A percentile compares a stretch with the other conserved stretches of the same genome.
phyloP scores from a whole-genome alignment of 768 basidiomycete genomes.

The Pleurotus ostreatus region DNA sequence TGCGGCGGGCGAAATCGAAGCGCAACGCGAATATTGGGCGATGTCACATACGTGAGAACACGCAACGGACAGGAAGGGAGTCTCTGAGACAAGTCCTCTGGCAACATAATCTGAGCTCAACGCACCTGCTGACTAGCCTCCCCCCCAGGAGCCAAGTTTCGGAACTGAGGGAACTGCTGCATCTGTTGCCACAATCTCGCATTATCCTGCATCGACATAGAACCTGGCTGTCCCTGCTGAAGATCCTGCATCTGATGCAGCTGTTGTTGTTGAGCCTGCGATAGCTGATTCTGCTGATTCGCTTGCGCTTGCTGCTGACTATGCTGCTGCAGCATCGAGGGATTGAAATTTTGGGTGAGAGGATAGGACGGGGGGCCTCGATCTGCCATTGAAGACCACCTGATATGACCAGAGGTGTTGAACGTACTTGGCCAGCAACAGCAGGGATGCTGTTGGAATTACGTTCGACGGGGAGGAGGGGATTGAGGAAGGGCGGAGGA shows the following conservation, averaged over 20 bases:
- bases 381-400: constrained; percentile 48
- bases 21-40: background rate
- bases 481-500: constrained; percentile 19
- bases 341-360: constrained; percentile 34
- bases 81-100: background rate
- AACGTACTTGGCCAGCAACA: constrained; percentile 4
- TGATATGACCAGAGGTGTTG: constrained; percentile 26
- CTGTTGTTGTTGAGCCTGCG: constrained; percentile 35
- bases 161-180: constrained; percentile 40
- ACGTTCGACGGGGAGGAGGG: constrained; percentile 16
- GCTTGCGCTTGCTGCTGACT: constrained; percentile 40
- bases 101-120: constrained; percentile 17
- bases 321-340: constrained; percentile 38
- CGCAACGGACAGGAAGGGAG: background rate
- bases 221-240: constrained; percentile 32
- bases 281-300: constrained; percentile 32
- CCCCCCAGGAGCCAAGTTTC: constrained; percentile 35
- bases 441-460: constrained; percentile 2
- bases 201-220: constrained; percentile 42
- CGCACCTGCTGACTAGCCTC: constrained; percentile 44
- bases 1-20: constrained; percentile 9
- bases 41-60: constrained; percentile 2
- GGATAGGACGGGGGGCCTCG: constrained; percentile 47
- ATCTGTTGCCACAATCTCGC: constrained; percentile 56
- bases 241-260: constrained; percentile 43